A percentile compares a stretch with the other conserved stretches of the same genome.
Evolutionary conservation across 2,329 filamentous ascomycete genomes (phyloP).

Genomic region (Paecilomyces dactylethromorphus): DNA sequence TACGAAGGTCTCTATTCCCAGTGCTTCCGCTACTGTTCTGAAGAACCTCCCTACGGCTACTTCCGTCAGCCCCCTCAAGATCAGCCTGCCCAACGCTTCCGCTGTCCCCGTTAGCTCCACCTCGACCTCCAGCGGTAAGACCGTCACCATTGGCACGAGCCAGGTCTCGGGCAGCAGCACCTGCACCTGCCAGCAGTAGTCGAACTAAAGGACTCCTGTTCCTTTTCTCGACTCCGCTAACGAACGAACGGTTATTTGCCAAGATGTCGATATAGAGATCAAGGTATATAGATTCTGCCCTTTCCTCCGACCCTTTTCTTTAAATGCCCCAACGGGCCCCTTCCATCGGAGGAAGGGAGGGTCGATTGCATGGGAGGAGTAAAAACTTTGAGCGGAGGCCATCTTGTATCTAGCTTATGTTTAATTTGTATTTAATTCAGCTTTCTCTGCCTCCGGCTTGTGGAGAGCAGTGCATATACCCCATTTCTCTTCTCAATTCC

Average conservation of each 20-base stretch:
- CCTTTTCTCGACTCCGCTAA: background rate
- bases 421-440: background rate
- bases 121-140: conserved; percentile 13
- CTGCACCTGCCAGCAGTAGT: background rate
- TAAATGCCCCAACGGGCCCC: background rate
- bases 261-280: background rate
- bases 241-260: background rate
- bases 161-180: background rate
- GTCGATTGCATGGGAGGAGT: background rate
- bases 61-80: conserved; percentile 11
- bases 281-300: background rate
- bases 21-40: background rate
- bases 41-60: conserved; percentile 5
- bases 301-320: background rate
- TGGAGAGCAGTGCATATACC: too few relatives aligned
- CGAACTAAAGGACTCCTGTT: background rate
- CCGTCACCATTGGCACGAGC: background rate
- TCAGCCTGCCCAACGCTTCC: conserved; percentile 9
- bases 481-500: too few relatives aligned
- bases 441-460: too few relatives aligned
- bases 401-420: background rate
- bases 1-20: background rate
- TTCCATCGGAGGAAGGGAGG: background rate
- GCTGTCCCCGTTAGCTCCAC: conserved; percentile 9
- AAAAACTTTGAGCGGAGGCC: background rate